Base-by-base conservation (phyloP, 257 asterid genomes). In the Nicotiana tomentosiformis region DNA sequence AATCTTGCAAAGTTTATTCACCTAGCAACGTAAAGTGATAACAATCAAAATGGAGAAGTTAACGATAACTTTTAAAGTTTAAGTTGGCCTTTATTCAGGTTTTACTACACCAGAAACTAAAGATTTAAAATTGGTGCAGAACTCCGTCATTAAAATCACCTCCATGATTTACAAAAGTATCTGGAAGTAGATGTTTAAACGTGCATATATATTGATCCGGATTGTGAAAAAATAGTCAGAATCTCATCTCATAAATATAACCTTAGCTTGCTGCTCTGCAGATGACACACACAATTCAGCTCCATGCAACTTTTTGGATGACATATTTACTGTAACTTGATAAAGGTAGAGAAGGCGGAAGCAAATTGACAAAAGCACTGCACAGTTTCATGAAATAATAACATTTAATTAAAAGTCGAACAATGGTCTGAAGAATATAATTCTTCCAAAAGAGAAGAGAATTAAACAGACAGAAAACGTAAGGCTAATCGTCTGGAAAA, bases 221-320 rank as follows among this genome's bases (percentile, higher is more conserved):
- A 8, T 17, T 26, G 15, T 16, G 26, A 33, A 46, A 3, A 66
- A 1, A 39, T 37, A 3, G 8, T 18, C n/a, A 17, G 53, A 32
- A 57, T 33, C 5, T 57, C 20, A 51, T 23, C 26, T 23, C 26
- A 23, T 23, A 23, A 23, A 23, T 23, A 23, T 23, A 23, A 23
- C 26, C 93, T 91, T 91, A 67, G 87, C 82, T 81, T 84, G 87
- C 84, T 91, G 90, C 83, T 86, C 90, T 51, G 78, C 85, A 39
- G 66, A 58, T 17, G 89, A 77, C 35, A 77, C 18, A 69, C 83
- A 51, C 57, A 78, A 80, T 56, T 87, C 91, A 6, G 56, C 77
- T 81, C 57, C 83, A 78, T 65, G 86, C 32, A 79, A 30, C 77
- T 86, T 85, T 32, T 72, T 79, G 77, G 82, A 23, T 26, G 92